Conservation (phyloP, 345 rosid genomes). For the Salix suchowensis region DNA sequence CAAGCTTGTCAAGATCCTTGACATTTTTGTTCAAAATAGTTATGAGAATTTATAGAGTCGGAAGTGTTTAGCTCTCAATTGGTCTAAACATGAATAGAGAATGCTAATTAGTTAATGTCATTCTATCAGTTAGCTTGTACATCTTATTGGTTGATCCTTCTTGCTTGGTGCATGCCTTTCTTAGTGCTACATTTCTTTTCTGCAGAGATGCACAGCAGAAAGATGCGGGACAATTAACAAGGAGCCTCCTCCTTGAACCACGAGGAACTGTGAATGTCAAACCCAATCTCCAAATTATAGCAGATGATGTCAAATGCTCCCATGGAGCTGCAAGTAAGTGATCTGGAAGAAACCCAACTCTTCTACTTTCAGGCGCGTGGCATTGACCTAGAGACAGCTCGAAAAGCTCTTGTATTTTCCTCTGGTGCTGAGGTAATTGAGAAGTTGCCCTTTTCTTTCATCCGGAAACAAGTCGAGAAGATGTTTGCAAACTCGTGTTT, state of each 20-base stretch:
- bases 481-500: not conserved
- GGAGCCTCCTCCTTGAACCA: slow-evolving; percentile 80
- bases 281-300: slow-evolving; percentile 92
- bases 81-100: not conserved
- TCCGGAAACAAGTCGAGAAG: slow-evolving; percentile 47
- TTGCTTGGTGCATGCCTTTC: not conserved
- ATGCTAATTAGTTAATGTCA: not conserved
- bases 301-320: slow-evolving; percentile 87
- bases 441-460: slow-evolving; percentile 39
- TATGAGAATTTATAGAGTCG: not conserved
- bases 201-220: slow-evolving; percentile 86
- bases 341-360: slow-evolving; percentile 77
- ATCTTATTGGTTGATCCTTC: not conserved
- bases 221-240: slow-evolving; percentile 81
- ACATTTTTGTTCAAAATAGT: not conserved
- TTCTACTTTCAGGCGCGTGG: slow-evolving; percentile 94
- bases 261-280: slow-evolving; percentile 83
- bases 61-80: not conserved
- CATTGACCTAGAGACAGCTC: slow-evolving; percentile 61
- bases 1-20: too few species aligned
- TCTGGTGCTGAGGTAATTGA: slow-evolving; percentile 77
- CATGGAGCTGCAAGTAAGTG: slow-evolving; percentile 94
- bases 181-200: not conserved
- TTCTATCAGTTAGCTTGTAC: not conserved
- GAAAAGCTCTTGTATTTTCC: slow-evolving; percentile 77